Base-by-base conservation (phyloP, 2,329 filamentous ascomycete genomes). In the Drechslerella dactyloides region DNA sequence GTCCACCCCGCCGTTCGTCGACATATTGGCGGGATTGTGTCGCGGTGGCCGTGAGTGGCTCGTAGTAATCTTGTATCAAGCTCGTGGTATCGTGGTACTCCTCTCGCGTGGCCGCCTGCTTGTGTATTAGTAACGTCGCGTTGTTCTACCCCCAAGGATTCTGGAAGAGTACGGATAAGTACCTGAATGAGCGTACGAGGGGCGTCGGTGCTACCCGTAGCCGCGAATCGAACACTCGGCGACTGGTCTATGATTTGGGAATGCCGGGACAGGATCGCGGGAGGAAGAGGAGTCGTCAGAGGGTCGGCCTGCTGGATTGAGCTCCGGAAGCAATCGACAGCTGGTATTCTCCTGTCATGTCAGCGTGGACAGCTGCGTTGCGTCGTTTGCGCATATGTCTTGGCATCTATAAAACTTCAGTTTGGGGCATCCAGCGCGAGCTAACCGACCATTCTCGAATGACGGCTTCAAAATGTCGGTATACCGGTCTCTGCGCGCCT, bases 381-480 rank as follows among this genome's bases (percentile, higher is more conserved):
- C 64, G 59, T 64, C 58, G 66, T 70, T 70, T 64, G 66, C 30
- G 19, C 42, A 23, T 52, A 27, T 23, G 53, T 52, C 62, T 70
- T 64, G 65, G 65, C 65, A 46, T 21, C 50, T 64, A 60, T 64
- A 65, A 72, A 72, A 72, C 60, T 65, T 61, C 66, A 63, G 59
- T 3, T 59, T 68, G 40, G 46, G 21, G 23, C 44, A 44, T 40
- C 35, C n/a, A 50, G 55, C 23, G 15, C n/a, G 17, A 30, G 19
- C 52, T 19, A 65, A 23, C 62, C 33, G 15, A n/a, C 19, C 10
- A 19, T 35, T 40, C 30, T 68, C 17, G 52, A 52, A 4, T 37
- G 44, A 35, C 30, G 33, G n/a, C 50, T 21, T 6, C 17, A 46
- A 35, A 19, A 72, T 72, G 68, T 72, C 68, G 50, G 30, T 37